Evolutionary conservation across 129 eudicot genomes (phyloP), one percentile per base, ranked within the genome.

Genomic region (Rutidosis leptorrhynchoides): DNA sequence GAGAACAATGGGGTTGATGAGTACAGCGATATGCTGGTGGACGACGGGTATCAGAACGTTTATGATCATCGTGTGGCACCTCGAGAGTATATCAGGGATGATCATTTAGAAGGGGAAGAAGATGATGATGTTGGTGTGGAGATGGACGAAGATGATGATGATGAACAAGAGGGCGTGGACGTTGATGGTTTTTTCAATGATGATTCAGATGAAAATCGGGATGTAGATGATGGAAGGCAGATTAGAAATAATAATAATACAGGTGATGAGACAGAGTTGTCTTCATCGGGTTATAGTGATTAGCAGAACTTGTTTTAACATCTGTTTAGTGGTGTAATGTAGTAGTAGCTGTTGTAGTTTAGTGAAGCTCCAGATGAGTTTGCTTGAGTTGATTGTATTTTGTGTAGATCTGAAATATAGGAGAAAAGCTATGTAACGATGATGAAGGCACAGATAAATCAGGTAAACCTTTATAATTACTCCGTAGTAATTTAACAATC

Each of bases 281-380:
- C 83, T 17, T 89, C 92, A 3, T 84, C 95, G 3, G 97, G 80
- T 37, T 82, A 84, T 45, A 84, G 95, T 49, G 85, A 85, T 58
- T 84, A 82, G 73, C 24, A 6, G 11, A 61, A 51, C 40, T 30
- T 58, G 62, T 21, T 55, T 55, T 55, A 75, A 68, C 1, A 6
- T 40, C n/a, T 40, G 5, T 37, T 15, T 10, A 11, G 16, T 37
- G 11, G 15, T 37, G 45, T 37, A 37, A 37, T 16, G n/a, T 65
- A 45, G 46, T 42, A 70, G 64, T 65, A 45, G 46, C 26, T 58
- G 64, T 32, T 10, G 27, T 32, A 62, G 61, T 16, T 2, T 49
- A 20, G 11, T 49, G 55, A 49, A 40, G n/a, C 46, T 40, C 46
- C 46, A 12, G 46, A 49, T 49, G 10, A n/a, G 55, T 49, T 40